These are phyloP conservation scores for Coemansia sp. DNA, from an alignment of 192 early-diverging fungal genomes.

Conservation along the genomic window DNA sequence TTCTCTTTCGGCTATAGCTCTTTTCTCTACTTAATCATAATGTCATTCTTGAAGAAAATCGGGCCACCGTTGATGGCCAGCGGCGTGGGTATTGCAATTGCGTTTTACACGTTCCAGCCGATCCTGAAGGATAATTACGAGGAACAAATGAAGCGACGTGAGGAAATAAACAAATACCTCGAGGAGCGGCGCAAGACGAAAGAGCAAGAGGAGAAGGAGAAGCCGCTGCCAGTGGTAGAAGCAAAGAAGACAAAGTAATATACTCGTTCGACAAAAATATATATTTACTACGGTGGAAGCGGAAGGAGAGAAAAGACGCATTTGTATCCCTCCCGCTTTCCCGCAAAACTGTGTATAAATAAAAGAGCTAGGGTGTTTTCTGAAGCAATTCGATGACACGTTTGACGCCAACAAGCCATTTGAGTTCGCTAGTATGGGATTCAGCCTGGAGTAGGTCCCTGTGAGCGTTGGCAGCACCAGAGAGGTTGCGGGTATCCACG, in stretches of 20 bases:
- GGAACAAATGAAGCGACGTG: conserved; percentile 9
- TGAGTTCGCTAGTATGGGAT: conserved; percentile 28
- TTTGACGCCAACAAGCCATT: conserved; percentile 54
- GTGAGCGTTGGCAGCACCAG: conserved; percentile 21
- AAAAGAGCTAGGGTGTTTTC: too few relatives aligned
- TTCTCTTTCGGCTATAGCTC: not conserved
- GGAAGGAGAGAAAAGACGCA: too few relatives aligned
- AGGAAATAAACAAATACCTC: not conserved
- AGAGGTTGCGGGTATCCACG: conserved; percentile 12
- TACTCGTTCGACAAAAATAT: too few relatives aligned
- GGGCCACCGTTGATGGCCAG: conserved; percentile 32
- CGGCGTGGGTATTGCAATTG: conserved; percentile 20
- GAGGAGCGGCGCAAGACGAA: not conserved
- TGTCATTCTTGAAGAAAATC: conserved; percentile 12
- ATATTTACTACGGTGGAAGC: too few relatives aligned
- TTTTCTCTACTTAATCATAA: not conserved
- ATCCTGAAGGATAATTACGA: conserved; percentile 16
- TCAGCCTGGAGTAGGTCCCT: conserved; percentile 34
- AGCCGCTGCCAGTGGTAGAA: not conserved
- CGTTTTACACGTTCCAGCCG: conserved; percentile 34
- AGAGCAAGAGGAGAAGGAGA: not conserved
- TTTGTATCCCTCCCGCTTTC: too few relatives aligned
- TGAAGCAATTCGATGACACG: conserved; percentile 41
- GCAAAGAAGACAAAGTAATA: conserved; percentile 6
- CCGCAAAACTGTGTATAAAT: not conserved